Evolutionary conservation across 441 rosid genomes (phyloP), one percentile per base, ranked within the genome.

Genomic region (Kokia cookei): DNA sequence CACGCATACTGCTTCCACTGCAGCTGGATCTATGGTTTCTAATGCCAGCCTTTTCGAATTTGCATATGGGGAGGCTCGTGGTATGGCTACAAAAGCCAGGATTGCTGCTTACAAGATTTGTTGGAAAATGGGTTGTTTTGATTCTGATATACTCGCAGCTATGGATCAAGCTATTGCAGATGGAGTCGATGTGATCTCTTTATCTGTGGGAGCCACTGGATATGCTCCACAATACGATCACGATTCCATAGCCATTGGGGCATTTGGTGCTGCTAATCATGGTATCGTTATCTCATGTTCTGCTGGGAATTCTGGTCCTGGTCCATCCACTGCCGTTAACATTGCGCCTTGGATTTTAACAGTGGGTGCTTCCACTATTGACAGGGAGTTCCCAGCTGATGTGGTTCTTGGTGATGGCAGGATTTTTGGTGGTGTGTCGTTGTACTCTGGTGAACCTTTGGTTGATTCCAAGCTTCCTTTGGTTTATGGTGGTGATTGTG

Each of bases 311-410:
- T 86, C 92, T 2, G 98, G 97, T 17, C 98, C 97, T 3, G 87
- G 84, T 24, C 86, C 90, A 0, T 81, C 54, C 70, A 89, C 97
- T 10, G 88, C 92, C 1, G 88, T 84, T 5, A 94, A 92, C 73
- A 82, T 92, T 43, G 97, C 97, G 37, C 97, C 98, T 24, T 94
- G 97, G 97, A 89, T 91, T 32, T 15, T 92, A 26, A 92, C 97
- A 3, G 95, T 94, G 0, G 97, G 97, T 32, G 98, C 97, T 6
- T 89, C 97, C 2, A 92, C 95, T 0, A 72, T 92, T 26, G 97
- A 94, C n/a, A 82, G 97, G 73, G 93, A 94, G 77, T 90, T 90
- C 58, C 85, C 89, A 0, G 89, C 93, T n/a, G 86, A 90, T 82
- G 95, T 77, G 0, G 61, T 87, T 64, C 87, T 92, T 14, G 95